Evolutionary conservation across 73 alveolate species (phyloP).

Genomic region (Urostyla sp.): DNA sequence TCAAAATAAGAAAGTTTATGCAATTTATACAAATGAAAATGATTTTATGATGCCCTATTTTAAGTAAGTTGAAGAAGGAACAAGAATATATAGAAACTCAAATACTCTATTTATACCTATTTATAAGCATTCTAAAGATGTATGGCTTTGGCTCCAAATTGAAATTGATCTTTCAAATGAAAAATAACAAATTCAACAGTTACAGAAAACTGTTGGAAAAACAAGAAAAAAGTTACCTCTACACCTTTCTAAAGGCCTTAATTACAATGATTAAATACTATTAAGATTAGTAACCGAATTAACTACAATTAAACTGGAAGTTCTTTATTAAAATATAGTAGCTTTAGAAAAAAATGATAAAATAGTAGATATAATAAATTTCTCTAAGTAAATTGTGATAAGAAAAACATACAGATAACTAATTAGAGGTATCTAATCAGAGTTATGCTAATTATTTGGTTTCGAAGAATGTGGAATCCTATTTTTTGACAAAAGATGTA

Average conservation of each 20-base stretch:
- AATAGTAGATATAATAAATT: conserved; percentile 1
- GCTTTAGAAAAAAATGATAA: conserved; percentile 4
- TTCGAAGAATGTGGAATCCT: conserved; percentile 31
- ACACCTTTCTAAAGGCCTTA: conserved; percentile 35
- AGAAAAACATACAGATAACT: conserved; percentile 25
- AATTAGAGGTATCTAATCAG: conserved; percentile 14
- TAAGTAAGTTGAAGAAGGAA: conserved; percentile 24
- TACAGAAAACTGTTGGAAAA: conserved; percentile 4
- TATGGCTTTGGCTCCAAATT: neutral
- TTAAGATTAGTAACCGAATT: neutral
- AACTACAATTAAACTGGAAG: neutral
- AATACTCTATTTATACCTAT: conserved; percentile 14
- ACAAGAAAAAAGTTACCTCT: conserved; percentile 49
- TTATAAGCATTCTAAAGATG: neutral
- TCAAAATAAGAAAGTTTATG: neutral
- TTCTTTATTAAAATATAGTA: neutral
- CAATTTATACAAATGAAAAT: conserved; percentile 8
- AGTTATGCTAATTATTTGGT: conserved; percentile 8
- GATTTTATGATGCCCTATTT: conserved; percentile 40
- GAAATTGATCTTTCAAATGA: conserved; percentile 35
- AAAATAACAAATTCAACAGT: neutral
- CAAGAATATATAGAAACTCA: neutral
- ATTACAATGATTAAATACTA: conserved; percentile 27
- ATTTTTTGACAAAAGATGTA: conserved; percentile 5
- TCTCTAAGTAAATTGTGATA: neutral